Percentiles rank a stretch among this genome's conserved stretches.
phyloP scores from a whole-genome alignment of 163 green algal genomes.

The Smithsoniella earleae region DNA sequence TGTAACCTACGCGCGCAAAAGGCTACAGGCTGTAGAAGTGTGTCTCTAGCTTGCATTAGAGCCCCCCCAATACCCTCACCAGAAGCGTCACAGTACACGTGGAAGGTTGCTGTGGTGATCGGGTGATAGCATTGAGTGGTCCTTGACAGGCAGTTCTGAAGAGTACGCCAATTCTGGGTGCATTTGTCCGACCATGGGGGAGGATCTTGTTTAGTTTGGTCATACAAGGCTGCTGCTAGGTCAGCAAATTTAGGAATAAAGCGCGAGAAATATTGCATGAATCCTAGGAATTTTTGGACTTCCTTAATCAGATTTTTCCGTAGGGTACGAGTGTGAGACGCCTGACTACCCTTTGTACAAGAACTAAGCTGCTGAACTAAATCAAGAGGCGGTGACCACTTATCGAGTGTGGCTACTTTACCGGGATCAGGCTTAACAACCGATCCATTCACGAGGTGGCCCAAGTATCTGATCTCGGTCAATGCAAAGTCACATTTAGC shows the following conservation, averaged over 20 bases:
- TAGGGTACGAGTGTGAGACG: too few relatives aligned
- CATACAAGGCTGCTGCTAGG: background rate
- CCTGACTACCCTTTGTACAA: too few relatives aligned
- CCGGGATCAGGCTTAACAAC: constrained; percentile 38
- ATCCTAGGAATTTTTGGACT: too few relatives aligned
- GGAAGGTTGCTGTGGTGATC: background rate
- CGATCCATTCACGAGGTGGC: constrained; percentile 39
- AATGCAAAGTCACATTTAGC: constrained; percentile 46
- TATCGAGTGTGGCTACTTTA: constrained; percentile 39
- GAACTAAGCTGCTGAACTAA: constrained; percentile 18
- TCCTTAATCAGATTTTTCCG: too few relatives aligned
- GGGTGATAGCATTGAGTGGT: background rate
- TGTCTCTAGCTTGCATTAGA: background rate
- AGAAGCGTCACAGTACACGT: constrained; percentile 9
- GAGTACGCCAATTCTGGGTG: background rate
- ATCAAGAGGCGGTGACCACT: constrained; percentile 38
- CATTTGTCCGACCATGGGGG: background rate
- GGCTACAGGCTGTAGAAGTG: background rate
- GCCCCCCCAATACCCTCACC: background rate
- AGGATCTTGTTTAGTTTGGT: background rate
- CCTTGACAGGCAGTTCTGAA: background rate
- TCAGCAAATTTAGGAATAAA: constrained; percentile 2
- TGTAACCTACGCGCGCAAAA: background rate
- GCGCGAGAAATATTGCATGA: background rate
- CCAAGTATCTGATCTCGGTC: constrained; percentile 38